phyloP scores from a whole-genome alignment of 202 grass and related monocot species.

The Carex arenaria region DNA sequence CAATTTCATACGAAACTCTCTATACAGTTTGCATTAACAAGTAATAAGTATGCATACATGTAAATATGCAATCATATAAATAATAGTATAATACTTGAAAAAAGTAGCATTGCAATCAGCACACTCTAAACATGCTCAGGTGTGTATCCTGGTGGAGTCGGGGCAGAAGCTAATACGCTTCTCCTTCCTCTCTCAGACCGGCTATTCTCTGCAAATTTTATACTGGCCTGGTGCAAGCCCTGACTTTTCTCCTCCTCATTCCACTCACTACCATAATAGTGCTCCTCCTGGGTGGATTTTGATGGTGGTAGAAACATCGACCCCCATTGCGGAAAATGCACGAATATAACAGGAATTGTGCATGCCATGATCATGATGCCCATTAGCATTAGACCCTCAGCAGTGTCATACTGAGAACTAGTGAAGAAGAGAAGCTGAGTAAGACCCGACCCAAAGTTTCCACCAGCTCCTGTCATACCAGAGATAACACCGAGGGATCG shows the following conservation, averaged over 20 bases:
- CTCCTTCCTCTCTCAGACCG: too few species aligned
- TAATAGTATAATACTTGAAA: not conserved
- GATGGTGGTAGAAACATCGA: constrained; percentile 70
- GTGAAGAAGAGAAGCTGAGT: constrained; percentile 89
- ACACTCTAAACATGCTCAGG: not conserved
- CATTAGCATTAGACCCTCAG: constrained; percentile 39
- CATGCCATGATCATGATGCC: constrained; percentile 75
- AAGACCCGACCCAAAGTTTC: constrained; percentile 49
- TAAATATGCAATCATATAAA: not conserved
- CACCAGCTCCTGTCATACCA: constrained; percentile 58
- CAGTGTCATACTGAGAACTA: constrained; percentile 36
- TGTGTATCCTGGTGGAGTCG: too few species aligned
- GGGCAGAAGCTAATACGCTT: too few species aligned
- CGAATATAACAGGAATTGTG: constrained; percentile 39
- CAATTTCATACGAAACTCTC: constrained; percentile 1
- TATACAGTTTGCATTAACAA: constrained; percentile 9
- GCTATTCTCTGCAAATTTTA: too few species aligned
- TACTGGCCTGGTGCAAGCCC: too few species aligned
- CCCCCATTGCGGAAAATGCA: constrained; percentile 93
- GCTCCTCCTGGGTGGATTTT: constrained; percentile 20
- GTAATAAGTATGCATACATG: constrained; percentile 19
- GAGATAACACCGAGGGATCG: constrained; percentile 70
- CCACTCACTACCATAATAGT: constrained; percentile 59
- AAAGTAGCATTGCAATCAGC: not conserved
- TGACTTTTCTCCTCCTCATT: too few species aligned